Evolutionary conservation across 306 rosid genomes (phyloP), one percentile per base, ranked within the genome.

Genomic region (Prunus fruticosa): DNA sequence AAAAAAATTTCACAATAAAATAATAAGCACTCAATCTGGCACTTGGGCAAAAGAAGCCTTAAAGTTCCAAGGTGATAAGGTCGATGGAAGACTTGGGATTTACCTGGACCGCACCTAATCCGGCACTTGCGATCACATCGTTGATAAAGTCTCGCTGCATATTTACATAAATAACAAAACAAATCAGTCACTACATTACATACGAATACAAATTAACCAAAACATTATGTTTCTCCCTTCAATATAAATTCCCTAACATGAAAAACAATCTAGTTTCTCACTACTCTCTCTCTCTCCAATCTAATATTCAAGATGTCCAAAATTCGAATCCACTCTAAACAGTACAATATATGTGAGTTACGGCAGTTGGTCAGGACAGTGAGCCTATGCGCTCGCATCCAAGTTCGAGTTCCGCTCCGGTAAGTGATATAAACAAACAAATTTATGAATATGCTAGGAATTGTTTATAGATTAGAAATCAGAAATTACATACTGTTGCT

Each of bases 61-160:
- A 14, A 52, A 69, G 16, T 50, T 27, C 11, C 62, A 8, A 51
- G 41, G 51, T 54, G 25, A 41, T 57, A 52, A 71, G 63, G 47
- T 14, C 19, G 15, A 52, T 0, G 15, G 14, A 8, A 52, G 22
- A 23, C 32, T 10, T 13, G 64, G 43, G 45, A 9, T 2, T 66
- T 82, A 90, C 96, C 96, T 78, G 91, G 93, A 46, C 85, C 85
- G 76, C 96, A 90, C 72, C 0, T 80, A 34, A 88, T 87, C 70
- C 58, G 52, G 82, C 93, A 91, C 73, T 91, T 91, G 72, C 84
- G 80, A 0, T 87, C 91, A 74, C 93, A 91, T 18, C 93, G 77
- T 49, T 18, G 64, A 80, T 18, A 49, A 43, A 87, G 87, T 80
- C 89, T 91, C 13, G 77, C 90, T 88, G 86, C 86, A 80, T 19